Evolutionary conservation across 371 early-diverging fungal species (phyloP), one percentile per base, ranked within the genome.

Genomic region (Mucor irregularis): DNA sequence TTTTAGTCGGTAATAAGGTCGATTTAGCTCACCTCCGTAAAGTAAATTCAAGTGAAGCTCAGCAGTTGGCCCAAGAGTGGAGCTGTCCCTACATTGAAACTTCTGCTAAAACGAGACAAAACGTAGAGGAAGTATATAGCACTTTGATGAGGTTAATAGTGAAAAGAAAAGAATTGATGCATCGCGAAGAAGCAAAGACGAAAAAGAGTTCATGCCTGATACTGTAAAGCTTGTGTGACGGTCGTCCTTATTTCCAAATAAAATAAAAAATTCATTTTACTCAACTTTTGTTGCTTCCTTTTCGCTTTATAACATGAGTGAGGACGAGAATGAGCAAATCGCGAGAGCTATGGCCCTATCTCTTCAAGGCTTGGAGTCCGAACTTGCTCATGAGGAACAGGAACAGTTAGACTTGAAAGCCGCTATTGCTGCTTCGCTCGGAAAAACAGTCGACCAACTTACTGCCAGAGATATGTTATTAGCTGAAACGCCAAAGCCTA

Each of bases 1-100:
- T 94, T 28, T 70, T 91, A 28, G 87, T 92, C 7, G 92, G 94
- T 24, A 94, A 92, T 76, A 94, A 94, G 76, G 78, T 78, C n/a
- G 94, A 94, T 73, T 68, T 91, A 67, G 74, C 73, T 16, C 80
- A 81, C 44, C 59, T 79, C 10, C 80, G 92, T 39, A 84, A 86
- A 55, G 94, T 92, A 7, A 54, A 80, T 30, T 59, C 75, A 2
- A 64, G 75, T 5, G 89, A 91, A 37, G 91, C 85, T 10, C 71
- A 78, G 49, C 82, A 79, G 17, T 68, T 81, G 45, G 90, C 92
- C 16, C 72, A 69, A 37, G 85, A 87, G 53, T 93, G 92, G 92
- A 75, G 76, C n/a, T 90, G 90, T 59, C 71, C 80, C 38, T 91
- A 91, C 62, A 73, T 89, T 34, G 94, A 93, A 64, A 91, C 94